phyloP scores from a whole-genome alignment of 176 grass and related monocot genomes.

The bread wheat (Triticum aestivum) region DNA sequence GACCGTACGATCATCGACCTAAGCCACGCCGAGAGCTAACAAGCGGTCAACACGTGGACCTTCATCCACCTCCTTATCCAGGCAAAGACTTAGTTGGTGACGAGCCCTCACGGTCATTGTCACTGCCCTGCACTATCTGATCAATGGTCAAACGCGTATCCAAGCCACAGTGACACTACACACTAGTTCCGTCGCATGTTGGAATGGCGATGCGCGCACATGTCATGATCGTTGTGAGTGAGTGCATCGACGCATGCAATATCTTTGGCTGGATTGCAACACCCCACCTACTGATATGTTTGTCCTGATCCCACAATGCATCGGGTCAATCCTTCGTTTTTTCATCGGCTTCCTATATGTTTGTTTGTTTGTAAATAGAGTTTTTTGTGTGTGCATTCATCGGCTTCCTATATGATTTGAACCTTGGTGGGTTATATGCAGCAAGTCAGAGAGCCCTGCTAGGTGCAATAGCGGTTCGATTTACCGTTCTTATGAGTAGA shows the following conservation, averaged over 20 bases:
- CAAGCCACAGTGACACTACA: background rate
- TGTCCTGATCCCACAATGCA: background rate
- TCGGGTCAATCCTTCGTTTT: background rate
- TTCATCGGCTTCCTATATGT: no score
- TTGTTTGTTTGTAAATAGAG: no score
- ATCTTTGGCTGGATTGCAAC: constrained; percentile 30
- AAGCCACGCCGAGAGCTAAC: background rate
- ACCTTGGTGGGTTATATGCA: background rate
- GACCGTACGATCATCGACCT: background rate
- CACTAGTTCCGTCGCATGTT: background rate
- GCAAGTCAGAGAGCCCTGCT: background rate
- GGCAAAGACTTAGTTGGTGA: background rate
- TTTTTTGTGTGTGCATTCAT: no score
- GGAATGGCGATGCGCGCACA: background rate
- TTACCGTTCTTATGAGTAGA: background rate
- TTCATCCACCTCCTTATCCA: background rate
- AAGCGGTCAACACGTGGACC: background rate
- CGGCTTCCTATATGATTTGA: background rate
- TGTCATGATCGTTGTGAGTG: background rate
- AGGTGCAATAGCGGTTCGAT: background rate
- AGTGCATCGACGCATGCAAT: background rate
- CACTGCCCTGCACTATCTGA: background rate
- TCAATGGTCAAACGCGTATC: constrained; percentile 25
- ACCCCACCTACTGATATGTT: background rate
- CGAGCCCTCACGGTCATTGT: background rate